Percentiles rank a stretch among this genome's conserved stretches.
Evolutionary conservation across 352 stramenopile genomes (phyloP).

Genomic region (Phytophthora litchii): DNA sequence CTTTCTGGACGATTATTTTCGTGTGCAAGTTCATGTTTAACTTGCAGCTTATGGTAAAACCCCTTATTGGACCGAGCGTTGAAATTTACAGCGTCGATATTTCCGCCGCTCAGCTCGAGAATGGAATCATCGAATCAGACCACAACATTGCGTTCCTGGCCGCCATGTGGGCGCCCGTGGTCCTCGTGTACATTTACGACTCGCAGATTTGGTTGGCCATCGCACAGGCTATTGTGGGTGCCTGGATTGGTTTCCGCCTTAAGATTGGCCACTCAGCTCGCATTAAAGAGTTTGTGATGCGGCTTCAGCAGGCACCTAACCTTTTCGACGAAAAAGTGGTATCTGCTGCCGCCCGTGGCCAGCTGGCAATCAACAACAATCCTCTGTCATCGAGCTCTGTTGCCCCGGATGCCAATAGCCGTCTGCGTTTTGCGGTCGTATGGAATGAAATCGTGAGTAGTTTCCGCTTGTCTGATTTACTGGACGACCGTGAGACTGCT

Average conservation of each 20-base stretch:
- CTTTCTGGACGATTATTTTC: conserved; percentile 86
- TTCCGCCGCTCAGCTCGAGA: conserved; percentile 42
- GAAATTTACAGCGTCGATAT: conserved; percentile 91
- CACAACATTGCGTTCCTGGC: conserved; percentile 85
- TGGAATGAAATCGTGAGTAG: conserved; percentile 92
- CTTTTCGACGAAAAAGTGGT: conserved; percentile 87
- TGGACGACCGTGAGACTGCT: conserved; percentile 87
- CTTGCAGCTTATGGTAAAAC: conserved; percentile 97
- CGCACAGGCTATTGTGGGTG: conserved; percentile 77
- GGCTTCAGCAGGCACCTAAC: conserved; percentile 60
- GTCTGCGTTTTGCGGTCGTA: conserved; percentile 85
- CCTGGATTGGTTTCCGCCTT: conserved; percentile 75
- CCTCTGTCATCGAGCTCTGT: conserved; percentile 59
- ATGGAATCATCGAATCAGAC: conserved; percentile 69
- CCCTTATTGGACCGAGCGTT: conserved; percentile 95
- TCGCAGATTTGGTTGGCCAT: conserved; percentile 89
- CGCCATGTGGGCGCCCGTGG: conserved; percentile 78
- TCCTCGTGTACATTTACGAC: conserved; percentile 90
- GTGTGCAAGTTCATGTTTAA: conserved; percentile 97
- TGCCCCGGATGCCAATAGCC: conserved; percentile 75
- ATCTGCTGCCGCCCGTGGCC: conserved; percentile 65
- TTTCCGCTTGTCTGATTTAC: conserved; percentile 85
- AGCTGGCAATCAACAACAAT: conserved; percentile 68
- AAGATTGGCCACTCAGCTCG: conserved; percentile 85
- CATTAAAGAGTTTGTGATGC: conserved; percentile 76